phyloP scores from a whole-genome alignment of 345 rosid species.

The Arabidopsis suecica region DNA sequence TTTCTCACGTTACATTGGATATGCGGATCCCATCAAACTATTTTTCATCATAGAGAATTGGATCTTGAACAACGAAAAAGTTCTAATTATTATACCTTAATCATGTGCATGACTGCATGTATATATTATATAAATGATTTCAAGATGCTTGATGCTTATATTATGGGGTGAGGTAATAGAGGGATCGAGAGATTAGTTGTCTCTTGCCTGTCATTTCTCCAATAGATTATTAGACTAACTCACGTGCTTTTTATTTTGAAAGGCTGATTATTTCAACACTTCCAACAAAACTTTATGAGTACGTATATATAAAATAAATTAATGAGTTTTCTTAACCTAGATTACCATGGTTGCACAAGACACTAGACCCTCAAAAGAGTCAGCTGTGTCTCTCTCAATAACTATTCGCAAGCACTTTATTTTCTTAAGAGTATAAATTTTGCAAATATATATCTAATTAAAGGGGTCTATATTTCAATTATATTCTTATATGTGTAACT shows the following conservation, averaged over 20 bases:
- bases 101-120: constrained; percentile 28
- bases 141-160: constrained; percentile 28
- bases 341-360: constrained; percentile 8
- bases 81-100: constrained; percentile 5
- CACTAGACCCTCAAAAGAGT: constrained; percentile 20
- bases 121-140: neutral
- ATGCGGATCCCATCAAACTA: constrained; percentile 26
- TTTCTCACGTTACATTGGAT: constrained; percentile 16
- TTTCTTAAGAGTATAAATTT: neutral
- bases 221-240: constrained; percentile 31
- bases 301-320: neutral
- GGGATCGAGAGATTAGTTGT: constrained; percentile 12
- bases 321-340: neutral
- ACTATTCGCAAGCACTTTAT: neutral
- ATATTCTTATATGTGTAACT: neutral
- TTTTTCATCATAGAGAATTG: neutral
- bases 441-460: too few species aligned
- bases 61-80: neutral
- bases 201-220: constrained; percentile 31
- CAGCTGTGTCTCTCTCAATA: neutral
- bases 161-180: constrained; percentile 29
- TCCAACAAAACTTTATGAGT: constrained; percentile 1
- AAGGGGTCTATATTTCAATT: neutral
- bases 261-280: constrained; percentile 25
- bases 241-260: constrained; percentile 29